Evolutionary conservation across 306 rosid genomes (phyloP), one percentile per base, ranked within the genome.

Genomic region (Arachis stenosperma): DNA sequence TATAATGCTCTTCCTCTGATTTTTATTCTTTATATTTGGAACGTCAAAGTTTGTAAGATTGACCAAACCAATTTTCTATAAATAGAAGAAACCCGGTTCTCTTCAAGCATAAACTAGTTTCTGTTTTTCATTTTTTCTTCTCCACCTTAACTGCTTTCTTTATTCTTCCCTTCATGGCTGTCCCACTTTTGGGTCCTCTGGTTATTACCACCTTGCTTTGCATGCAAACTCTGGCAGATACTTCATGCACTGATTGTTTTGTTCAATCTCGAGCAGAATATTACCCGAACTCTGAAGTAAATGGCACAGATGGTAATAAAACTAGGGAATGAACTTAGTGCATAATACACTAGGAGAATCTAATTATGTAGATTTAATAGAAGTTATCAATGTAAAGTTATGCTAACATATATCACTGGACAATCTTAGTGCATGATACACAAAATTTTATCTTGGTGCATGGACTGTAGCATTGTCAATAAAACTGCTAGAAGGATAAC

Each of bases 281-380:
- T 74, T 93, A 93, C 69, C 92, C 94, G 6, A 89, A 90, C 66
- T 93, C 97, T 40, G 81, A 85, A n/a, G 82, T 72, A 70, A 59
- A 86, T 17, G 98, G 98, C 87, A 88, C 97, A 17, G 97, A 85
- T 0, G 58, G 97, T 91, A 86, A 85, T 92, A 74, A 58, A 58
- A 69, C 37, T 33, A 22, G 27, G 27, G 27, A 22, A 1, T 22
- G 27, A 22, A 22, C 27, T 22, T 22, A 22, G 27, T 22, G 27
- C 1, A 22, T 22, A 22, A 22, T 22, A 22, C 27, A 22, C 27
- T 22, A 33, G 37, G 37, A 33, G 37, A 33, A 33, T 33, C 37
- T 33, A 33, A 33, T 33, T 2, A 33, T 33, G 37, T 33, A 33
- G 4, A 33, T 33, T 33, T 33, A 33, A 33, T 33, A 33, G 37